Conservation (phyloP, 2,329 filamentous ascomycete species). For the Aspergillus tanneri region DNA sequence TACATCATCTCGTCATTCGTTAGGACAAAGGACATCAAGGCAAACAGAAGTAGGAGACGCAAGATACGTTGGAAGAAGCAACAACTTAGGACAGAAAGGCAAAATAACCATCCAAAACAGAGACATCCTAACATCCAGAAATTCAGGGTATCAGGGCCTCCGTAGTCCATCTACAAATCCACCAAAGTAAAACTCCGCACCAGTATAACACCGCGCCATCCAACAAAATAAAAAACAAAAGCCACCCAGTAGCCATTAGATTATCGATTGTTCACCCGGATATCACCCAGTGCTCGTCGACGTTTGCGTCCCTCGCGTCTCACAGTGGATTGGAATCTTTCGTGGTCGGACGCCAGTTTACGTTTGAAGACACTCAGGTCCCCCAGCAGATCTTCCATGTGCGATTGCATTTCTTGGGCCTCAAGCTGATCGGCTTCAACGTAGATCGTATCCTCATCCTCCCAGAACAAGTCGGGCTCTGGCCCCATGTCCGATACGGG, state of each 20-base stretch:
- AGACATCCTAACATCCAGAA: constrained; percentile 1
- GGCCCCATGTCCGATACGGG: constrained; percentile 30
- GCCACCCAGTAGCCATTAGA: background rate
- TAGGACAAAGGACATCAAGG: constrained; percentile 1
- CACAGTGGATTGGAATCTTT: constrained; percentile 37
- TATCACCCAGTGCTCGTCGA: constrained; percentile 32
- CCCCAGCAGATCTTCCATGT: constrained; percentile 78
- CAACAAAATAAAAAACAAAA: constrained; percentile 8
- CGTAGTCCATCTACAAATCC: background rate
- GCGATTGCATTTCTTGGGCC: constrained; percentile 69
- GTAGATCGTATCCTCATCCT: constrained; percentile 55
- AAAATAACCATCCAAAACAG: constrained; percentile 2
- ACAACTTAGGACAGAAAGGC: constrained; percentile 1
- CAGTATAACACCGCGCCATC: constrained; percentile 1
- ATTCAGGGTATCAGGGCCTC: background rate
- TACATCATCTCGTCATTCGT: constrained; percentile 16
- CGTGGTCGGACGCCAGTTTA: constrained; percentile 77
- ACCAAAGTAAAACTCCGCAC: constrained; percentile 1
- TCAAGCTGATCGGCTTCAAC: constrained; percentile 46
- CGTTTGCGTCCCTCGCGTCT: constrained; percentile 25
- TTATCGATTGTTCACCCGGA: constrained; percentile 30
- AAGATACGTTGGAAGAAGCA: constrained; percentile 7
- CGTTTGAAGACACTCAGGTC: constrained; percentile 77
- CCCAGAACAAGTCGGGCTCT: constrained; percentile 43
- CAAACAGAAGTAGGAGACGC: constrained; percentile 7